Evolutionary conservation across 2,329 filamentous ascomycete species (phyloP), one percentile per base, ranked within the genome.

Genomic region (Fusarium mundagurra): DNA sequence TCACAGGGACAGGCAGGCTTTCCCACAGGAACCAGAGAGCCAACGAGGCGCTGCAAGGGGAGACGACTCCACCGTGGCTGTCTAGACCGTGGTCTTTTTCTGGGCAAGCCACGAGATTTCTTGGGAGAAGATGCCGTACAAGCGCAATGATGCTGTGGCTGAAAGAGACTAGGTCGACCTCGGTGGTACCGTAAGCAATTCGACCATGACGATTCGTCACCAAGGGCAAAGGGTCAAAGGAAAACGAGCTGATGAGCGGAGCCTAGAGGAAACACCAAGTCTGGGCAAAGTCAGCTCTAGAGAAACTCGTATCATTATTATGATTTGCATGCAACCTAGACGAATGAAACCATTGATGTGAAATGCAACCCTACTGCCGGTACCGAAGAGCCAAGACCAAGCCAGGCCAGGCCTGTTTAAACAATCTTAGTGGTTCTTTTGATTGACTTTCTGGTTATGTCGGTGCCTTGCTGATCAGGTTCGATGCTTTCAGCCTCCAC

Each of bases 41-140:
- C 41, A 38, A 36, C 24, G 41, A 67, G 63, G 69, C 67, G 64
- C 65, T 64, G 64, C 70, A 69, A 74, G 68, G 72, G 71, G 68
- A 48, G 71, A 74, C 38, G 55, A n/a, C 69, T 47, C 51, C 29
- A 41, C 50, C 39, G 12, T 41, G n/a, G 24, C 29, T 22, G 64
- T 58, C 67, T 33, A 66, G 67, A 41, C 53, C 44, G 47, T 44
- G 72, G 57, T 68, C 68, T 48, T 72, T 64, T 61, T 29, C 53
- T 70, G 60, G 63, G 53, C 64, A 75, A 72, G 73, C 73, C 73
- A 76, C 73, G 61, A 53, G 53, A 58, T 51, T 48, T 48, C 38
- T 62, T 51, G 45, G 33, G 20, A 67, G 38, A 55, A 67, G 44
- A 47, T 60, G 50, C 64, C 51, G 33, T 39, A 31, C 44, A 63